Base-by-base conservation (phyloP, 768 basidiomycete species). In the Amanita rubescens region DNA sequence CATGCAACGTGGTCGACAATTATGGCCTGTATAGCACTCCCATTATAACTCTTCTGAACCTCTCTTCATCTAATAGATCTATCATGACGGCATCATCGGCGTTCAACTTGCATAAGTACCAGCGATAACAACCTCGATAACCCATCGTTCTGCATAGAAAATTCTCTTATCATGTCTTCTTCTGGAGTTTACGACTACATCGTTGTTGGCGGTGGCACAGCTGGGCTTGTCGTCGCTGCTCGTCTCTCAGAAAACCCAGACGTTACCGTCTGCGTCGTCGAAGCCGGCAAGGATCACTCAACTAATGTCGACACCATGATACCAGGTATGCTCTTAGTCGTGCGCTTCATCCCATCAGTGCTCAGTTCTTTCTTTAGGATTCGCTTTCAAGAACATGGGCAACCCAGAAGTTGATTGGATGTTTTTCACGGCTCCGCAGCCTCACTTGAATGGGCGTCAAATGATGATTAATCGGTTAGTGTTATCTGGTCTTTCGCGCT, bases 171-270 rank as follows among this genome's bases (percentile, higher is more conserved):
- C 48, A 49, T 49, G 48, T 49, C 48, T 49, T 49, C 47, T 60
- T 8, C 48, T 33, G 47, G 11, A 15, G 48, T 74, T 0, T 84
- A 78, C 60, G 82, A 83, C 68, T 82, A 77, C 61, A 71, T 84
- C 64, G 65, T 70, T 27, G 62, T 62, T 20, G 68, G 67, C 27
- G 70, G 68, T 47, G 69, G 69, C 0, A 55, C 68, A 49, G 68
- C 66, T 8, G 68, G 67, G 2, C 57, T 70, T 24, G 67, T 68
- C 20, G 53, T 68, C n/a, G 67, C 67, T 14, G 62, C 67, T 6
- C 62, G 71, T 17, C 60, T 75, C 4, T 67, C 70, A 3, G 71
- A 70, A 43, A 63, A 71, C 44, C 38, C 61, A 3, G 61, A 59
- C 7, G 62, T 61, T 27, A 68, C 64, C 9, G 72, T 74, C 24